Conservation (phyloP, 495 filamentous ascomycete species). For the Podospora conica region DNA sequence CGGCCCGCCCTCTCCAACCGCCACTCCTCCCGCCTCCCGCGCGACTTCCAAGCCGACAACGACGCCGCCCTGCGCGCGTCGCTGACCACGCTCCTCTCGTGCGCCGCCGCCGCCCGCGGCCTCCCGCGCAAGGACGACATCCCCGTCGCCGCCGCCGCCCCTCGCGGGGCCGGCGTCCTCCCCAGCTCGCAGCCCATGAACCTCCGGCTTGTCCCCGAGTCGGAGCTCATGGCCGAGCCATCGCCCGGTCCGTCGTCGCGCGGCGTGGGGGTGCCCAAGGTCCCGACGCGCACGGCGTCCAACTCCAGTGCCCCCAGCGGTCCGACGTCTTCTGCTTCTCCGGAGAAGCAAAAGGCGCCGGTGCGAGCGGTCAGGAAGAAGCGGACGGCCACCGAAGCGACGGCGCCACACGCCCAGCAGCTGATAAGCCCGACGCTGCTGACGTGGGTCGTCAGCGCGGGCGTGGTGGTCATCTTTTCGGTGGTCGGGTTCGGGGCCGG, state of each 20-base stretch:
- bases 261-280: slow-evolving; percentile 20
- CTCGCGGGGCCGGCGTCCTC: slow-evolving; percentile 28
- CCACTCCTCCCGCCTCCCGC: slow-evolving; percentile 39
- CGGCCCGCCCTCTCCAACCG: slow-evolving; percentile 37
- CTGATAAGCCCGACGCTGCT: slow-evolving; percentile 66
- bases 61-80: slow-evolving; percentile 90
- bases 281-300: slow-evolving; percentile 25
- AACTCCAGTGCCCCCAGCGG: slow-evolving; percentile 30
- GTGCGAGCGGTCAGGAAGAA: slow-evolving; percentile 52
- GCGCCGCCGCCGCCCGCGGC: slow-evolving; percentile 79
- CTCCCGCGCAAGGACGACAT: slow-evolving; percentile 57
- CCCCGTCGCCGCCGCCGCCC: slow-evolving; percentile 20
- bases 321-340: slow-evolving; percentile 28
- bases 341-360: slow-evolving; percentile 45
- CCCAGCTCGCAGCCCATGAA: slow-evolving; percentile 47
- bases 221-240: slow-evolving; percentile 52
- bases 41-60: slow-evolving; percentile 70
- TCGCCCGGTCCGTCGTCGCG: slow-evolving; percentile 16
- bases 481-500: slow-evolving; percentile 92
- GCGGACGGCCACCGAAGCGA: slow-evolving; percentile 23
- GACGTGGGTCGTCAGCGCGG: slow-evolving; percentile 88
- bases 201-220: slow-evolving; percentile 68
- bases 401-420: not conserved
- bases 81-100: slow-evolving; percentile 88
- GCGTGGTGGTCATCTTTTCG: slow-evolving; percentile 84